Evolutionary conservation across 805 yeast genomes (phyloP).

Genomic region (Yarrowia alimentaria): DNA sequence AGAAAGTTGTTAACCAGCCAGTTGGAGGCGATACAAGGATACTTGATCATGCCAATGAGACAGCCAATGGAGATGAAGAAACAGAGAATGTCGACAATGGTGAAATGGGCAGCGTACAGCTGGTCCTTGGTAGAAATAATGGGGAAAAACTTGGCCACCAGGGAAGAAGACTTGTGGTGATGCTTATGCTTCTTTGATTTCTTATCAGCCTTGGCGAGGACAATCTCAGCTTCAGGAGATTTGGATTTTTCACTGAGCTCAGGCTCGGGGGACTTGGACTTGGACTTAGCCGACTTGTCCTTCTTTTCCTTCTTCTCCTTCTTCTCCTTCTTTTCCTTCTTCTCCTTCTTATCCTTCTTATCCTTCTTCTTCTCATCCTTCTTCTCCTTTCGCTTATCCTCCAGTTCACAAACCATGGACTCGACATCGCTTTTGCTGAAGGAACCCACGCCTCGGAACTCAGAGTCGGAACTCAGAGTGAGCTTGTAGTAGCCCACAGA

Average conservation of each 20-base stretch:
- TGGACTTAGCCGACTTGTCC: too few species aligned
- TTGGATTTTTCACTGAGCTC: neutral
- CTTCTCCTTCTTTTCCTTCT: conserved; percentile 22
- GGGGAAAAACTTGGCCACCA: conserved; percentile 12
- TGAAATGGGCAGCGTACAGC: conserved; percentile 16
- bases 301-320: conserved; percentile 22
- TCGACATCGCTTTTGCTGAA: conserved; percentile 26
- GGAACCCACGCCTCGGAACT: conserved; percentile 29
- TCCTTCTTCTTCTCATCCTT: conserved; percentile 48
- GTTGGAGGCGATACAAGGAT: conserved; percentile 39
- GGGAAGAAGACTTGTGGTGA: too few species aligned
- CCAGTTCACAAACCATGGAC: conserved; percentile 45
- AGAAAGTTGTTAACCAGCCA: conserved; percentile 51
- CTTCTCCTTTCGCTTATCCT: conserved; percentile 50
- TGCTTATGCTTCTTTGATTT: neutral
- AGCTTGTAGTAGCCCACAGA: conserved; percentile 28
- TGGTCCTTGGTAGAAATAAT: conserved; percentile 21
- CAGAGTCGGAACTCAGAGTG: conserved; percentile 21
- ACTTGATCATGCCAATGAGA: conserved; percentile 27
- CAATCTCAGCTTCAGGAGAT: neutral
- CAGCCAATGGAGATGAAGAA: conserved; percentile 30
- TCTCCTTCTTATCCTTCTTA: conserved; percentile 26
- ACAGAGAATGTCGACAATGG: conserved; percentile 31
- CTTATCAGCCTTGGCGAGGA: neutral
- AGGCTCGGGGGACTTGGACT: neutral